Conservation (phyloP, 352 stramenopile genomes). For the Pythium dissotocum region DNA sequence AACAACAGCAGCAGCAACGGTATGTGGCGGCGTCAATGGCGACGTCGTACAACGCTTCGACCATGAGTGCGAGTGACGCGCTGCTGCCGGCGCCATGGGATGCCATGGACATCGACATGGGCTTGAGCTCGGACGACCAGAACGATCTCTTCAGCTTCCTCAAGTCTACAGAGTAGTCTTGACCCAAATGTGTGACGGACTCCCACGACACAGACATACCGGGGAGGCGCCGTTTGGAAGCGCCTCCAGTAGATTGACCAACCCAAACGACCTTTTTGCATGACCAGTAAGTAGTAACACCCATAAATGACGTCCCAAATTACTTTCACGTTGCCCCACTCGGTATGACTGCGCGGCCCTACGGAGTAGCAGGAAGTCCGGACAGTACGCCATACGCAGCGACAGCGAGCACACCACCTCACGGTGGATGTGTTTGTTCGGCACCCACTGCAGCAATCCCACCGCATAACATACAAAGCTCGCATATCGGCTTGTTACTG, state of each 20-base stretch:
- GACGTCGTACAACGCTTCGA: neutral
- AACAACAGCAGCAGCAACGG: constrained; percentile 10
- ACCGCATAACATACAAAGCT: too few relatives aligned
- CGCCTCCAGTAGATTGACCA: neutral
- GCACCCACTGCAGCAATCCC: too few relatives aligned
- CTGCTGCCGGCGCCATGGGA: constrained; percentile 22
- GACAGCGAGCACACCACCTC: too few relatives aligned
- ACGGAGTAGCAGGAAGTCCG: neutral
- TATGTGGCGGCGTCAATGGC: constrained; percentile 7
- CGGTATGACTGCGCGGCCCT: neutral
- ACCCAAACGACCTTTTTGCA: neutral
- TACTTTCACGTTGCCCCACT: too few relatives aligned
- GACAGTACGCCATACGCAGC: neutral
- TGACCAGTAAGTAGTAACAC: neutral
- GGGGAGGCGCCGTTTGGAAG: neutral
- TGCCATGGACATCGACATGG: constrained; percentile 30
- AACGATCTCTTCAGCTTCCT: constrained; percentile 32
- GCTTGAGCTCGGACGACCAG: constrained; percentile 20
- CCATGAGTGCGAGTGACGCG: constrained; percentile 1
- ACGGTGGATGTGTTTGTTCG: too few relatives aligned
- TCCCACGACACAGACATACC: neutral
- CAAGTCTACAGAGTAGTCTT: constrained; percentile 27
- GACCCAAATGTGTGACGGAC: neutral
- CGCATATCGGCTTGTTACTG: too few relatives aligned
- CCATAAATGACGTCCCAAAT: neutral